These are phyloP conservation scores for Epicoccum sorghinum DNA, from an alignment of 2,329 filamentous ascomycete species.

Conservation along the genomic window DNA sequence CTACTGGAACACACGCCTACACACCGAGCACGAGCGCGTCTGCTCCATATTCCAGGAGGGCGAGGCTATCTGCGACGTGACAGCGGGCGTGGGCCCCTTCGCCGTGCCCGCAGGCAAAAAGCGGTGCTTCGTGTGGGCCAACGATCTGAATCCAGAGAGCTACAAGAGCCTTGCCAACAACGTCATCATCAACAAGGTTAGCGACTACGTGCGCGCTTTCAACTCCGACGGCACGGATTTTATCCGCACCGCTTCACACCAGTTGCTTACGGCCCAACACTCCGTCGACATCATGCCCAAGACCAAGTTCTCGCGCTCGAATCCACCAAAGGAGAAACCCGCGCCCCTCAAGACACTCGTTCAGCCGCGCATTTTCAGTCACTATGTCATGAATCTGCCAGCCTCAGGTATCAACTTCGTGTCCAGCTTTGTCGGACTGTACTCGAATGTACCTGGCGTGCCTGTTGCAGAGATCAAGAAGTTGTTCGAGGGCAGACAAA, in stretches of 20 bases:
- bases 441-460: slow-evolving; percentile 60
- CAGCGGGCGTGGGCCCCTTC: slow-evolving; percentile 97
- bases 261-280: slow-evolving; percentile 60
- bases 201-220: slow-evolving; percentile 73
- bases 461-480: slow-evolving; percentile 32
- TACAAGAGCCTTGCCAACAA: slow-evolving; percentile 74
- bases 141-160: slow-evolving; percentile 94
- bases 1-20: slow-evolving; percentile 95
- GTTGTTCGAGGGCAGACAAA: slow-evolving; percentile 54
- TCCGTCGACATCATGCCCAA: slow-evolving; percentile 52
- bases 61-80: slow-evolving; percentile 92
- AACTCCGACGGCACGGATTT: slow-evolving; percentile 84
- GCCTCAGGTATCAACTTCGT: slow-evolving; percentile 88
- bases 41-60: slow-evolving; percentile 78
- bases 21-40: slow-evolving; percentile 85
- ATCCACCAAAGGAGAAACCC: slow-evolving; percentile 28
- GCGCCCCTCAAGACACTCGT: slow-evolving; percentile 46
- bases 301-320: slow-evolving; percentile 33
- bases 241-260: slow-evolving; percentile 72
- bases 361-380: slow-evolving; percentile 78
- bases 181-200: slow-evolving; percentile 78
- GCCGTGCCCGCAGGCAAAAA: slow-evolving; percentile 90
- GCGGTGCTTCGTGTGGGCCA: slow-evolving; percentile 91
- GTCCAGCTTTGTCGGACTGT: slow-evolving; percentile 76
- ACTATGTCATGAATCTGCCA: slow-evolving; percentile 98